Percentiles rank a stretch among this genome's conserved stretches.
Evolutionary conservation across 2,329 filamentous ascomycete species (phyloP).

Genomic region (Lithohypha guttulata): DNA sequence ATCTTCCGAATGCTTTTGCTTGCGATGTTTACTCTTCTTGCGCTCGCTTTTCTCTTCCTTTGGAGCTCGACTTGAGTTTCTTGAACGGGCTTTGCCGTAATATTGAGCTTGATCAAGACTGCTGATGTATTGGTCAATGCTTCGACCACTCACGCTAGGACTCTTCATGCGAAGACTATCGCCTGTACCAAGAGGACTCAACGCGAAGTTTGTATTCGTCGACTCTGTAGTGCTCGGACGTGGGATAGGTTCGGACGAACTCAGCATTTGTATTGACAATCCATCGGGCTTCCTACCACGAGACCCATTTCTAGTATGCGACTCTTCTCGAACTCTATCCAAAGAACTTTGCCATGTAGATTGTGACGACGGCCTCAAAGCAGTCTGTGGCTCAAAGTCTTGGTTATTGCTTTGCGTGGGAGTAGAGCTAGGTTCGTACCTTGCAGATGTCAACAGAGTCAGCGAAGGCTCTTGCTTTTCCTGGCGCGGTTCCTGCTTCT

Average conservation of each 20-base stretch:
- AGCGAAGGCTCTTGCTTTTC: slow-evolving; percentile 27
- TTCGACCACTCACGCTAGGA: slow-evolving; percentile 51
- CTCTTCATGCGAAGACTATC: slow-evolving; percentile 42
- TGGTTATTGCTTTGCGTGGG: slow-evolving; percentile 24
- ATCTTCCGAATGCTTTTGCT: slow-evolving; percentile 50
- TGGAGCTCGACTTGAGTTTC: slow-evolving; percentile 30
- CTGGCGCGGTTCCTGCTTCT: slow-evolving; percentile 24
- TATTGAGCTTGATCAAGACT: slow-evolving; percentile 69
- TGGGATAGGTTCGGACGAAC: slow-evolving; percentile 20
- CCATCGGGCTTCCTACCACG: slow-evolving; percentile 69
- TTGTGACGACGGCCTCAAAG: slow-evolving; percentile 40
- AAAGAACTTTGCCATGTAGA: slow-evolving; percentile 8
- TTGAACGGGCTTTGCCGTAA: slow-evolving; percentile 43
- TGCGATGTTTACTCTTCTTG: slow-evolving; percentile 38
- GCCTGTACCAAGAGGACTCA: slow-evolving; percentile 29
- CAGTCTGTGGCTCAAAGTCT: slow-evolving; percentile 51
- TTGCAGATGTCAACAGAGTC: slow-evolving; percentile 34
- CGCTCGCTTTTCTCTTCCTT: slow-evolving; percentile 37
- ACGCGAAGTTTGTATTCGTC: slow-evolving; percentile 9
- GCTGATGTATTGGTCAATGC: slow-evolving; percentile 73
- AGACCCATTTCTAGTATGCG: slow-evolving; percentile 49
- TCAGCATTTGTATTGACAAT: slow-evolving; percentile 51
- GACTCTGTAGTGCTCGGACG: slow-evolving; percentile 24
- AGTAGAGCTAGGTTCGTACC: slow-evolving; percentile 34
- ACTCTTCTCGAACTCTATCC: slow-evolving; percentile 55